phyloP scores from a whole-genome alignment of 805 yeast species.

The Wickerhamiella nectarea region DNA sequence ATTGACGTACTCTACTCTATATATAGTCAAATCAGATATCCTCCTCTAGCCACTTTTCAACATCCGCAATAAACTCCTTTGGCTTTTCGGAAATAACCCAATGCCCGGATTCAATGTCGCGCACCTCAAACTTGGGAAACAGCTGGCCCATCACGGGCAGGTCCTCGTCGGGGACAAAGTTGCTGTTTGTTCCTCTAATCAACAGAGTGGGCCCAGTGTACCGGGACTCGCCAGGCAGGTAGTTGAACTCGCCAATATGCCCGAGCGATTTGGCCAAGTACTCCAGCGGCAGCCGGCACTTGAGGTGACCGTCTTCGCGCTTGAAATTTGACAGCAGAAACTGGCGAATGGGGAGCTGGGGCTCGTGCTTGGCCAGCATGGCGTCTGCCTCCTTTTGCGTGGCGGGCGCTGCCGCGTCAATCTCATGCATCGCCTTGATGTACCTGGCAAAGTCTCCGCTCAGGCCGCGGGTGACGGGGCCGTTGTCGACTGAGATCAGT shows the following conservation, averaged over 20 bases:
- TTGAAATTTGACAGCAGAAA: slow-evolving; percentile 62
- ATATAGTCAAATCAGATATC: no score
- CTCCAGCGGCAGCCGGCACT: slow-evolving; percentile 56
- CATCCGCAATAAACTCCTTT: slow-evolving; percentile 47
- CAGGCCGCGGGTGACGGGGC: slow-evolving; percentile 59
- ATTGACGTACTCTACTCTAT: no score
- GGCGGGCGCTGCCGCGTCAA: slow-evolving; percentile 35
- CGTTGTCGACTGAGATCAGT: slow-evolving; percentile 74
- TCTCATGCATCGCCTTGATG: slow-evolving; percentile 45
- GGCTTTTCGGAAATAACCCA: slow-evolving; percentile 90
- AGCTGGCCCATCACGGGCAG: slow-evolving; percentile 57
- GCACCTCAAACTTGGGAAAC: slow-evolving; percentile 64
- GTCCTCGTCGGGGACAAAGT: slow-evolving; percentile 71
- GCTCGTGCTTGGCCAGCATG: slow-evolving; percentile 48
- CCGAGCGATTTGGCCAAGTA: slow-evolving; percentile 52
- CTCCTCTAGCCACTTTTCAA: slow-evolving; percentile 48
- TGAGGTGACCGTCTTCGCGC: slow-evolving; percentile 27
- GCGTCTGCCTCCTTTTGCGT: slow-evolving; percentile 55
- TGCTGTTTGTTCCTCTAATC: slow-evolving; percentile 62
- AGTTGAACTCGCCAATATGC: slow-evolving; percentile 69
- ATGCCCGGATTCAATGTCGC: slow-evolving; percentile 76
- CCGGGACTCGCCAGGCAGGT: slow-evolving; percentile 36
- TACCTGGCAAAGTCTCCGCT: slow-evolving; percentile 52
- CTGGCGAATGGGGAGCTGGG: slow-evolving; percentile 47
- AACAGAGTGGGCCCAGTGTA: slow-evolving; percentile 67